Conservation (phyloP, 2,329 filamentous ascomycete genomes). For the Aspergillus sp. region DNA sequence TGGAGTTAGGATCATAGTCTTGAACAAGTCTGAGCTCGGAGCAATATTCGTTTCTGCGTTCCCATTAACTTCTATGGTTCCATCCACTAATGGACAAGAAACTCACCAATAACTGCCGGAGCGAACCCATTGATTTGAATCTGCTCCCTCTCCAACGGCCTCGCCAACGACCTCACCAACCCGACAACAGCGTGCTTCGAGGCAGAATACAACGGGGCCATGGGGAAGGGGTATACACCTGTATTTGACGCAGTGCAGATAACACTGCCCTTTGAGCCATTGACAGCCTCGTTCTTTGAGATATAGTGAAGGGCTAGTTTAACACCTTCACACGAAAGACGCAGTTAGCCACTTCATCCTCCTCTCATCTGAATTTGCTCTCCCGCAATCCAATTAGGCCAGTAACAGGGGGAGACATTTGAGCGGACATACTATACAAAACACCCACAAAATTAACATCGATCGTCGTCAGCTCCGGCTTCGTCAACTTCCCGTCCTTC, state of each 20-base stretch:
- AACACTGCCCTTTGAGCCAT: slow-evolving; percentile 44
- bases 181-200: slow-evolving; percentile 52
- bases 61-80: not conserved
- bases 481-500: slow-evolving; percentile 24
- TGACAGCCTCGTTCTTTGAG: slow-evolving; percentile 41
- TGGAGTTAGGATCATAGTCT: slow-evolving; percentile 52
- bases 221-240: slow-evolving; percentile 53
- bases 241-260: slow-evolving; percentile 57
- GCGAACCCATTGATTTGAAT: slow-evolving; percentile 55
- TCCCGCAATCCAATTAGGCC: not conserved
- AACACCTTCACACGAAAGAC: slow-evolving; percentile 37
- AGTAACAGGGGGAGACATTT: not conserved
- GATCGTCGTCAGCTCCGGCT: slow-evolving; percentile 39
- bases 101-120: slow-evolving; percentile 51
- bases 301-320: slow-evolving; percentile 54
- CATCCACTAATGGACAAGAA: not conserved
- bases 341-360: not conserved
- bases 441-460: slow-evolving; percentile 40
- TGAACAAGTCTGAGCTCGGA: slow-evolving; percentile 46
- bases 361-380: not conserved
- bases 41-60: slow-evolving; percentile 48
- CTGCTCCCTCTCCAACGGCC: slow-evolving; percentile 37
- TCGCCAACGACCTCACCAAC: slow-evolving; percentile 50
- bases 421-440: slow-evolving; percentile 45
- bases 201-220: slow-evolving; percentile 52